Conservation (phyloP, 768 basidiomycete genomes). For the Suillus decipiens region DNA sequence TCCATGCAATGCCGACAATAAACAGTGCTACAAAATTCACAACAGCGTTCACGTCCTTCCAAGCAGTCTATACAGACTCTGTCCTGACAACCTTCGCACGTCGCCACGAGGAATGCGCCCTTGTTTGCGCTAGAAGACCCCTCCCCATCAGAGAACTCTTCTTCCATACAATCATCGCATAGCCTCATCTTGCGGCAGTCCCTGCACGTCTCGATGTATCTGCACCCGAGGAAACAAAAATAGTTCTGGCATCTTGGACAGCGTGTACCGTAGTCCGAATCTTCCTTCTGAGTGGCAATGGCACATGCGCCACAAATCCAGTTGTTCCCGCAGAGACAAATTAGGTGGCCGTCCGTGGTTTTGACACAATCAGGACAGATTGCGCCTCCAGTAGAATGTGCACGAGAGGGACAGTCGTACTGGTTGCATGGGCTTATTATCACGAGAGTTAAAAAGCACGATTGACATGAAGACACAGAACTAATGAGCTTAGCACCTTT, state of each 20-base stretch:
- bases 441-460: background rate
- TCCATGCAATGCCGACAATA: background rate
- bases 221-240: constrained; percentile 24
- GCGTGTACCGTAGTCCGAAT: background rate
- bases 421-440: background rate
- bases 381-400: background rate
- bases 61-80: background rate
- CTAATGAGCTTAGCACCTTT: background rate
- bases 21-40: background rate
- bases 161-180: constrained; percentile 30
- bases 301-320: background rate
- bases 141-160: constrained; percentile 14
- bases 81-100: background rate
- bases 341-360: background rate
- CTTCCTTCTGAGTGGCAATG: background rate
- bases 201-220: constrained; percentile 24
- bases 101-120: background rate
- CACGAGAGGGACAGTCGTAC: background rate
- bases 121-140: background rate
- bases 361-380: background rate
- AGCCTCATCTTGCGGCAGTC: constrained; percentile 21
- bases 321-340: background rate
- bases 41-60: background rate
- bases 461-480: background rate
- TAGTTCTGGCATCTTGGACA: constrained; percentile 22